Evolutionary conservation across 345 rosid genomes (phyloP), one percentile per base, ranked within the genome.

Genomic region (Eucalyptus guilfoylei): DNA sequence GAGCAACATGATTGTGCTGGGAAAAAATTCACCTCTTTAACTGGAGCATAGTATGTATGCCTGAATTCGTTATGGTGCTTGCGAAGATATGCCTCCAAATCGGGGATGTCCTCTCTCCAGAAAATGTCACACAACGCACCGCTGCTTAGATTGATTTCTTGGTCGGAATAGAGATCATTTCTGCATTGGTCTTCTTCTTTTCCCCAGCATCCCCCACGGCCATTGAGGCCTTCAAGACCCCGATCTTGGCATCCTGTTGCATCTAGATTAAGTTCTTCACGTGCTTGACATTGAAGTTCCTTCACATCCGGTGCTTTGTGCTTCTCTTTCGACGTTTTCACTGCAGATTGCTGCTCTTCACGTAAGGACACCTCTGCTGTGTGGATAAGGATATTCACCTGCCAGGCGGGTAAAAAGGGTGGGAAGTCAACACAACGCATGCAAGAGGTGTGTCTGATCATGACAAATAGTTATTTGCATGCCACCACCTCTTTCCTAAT

Each of bases 71-170:
- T 92, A 54, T n/a, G 90, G 92, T 97, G 96, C 92, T 92, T 94
- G 85, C 91, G 93, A 40, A 96, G 93, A 94, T 95, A 97, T 44
- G 91, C 94, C 88, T 95, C 96, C 69, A 97, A 87, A 93, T 93
- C 94, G 37, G 98, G 96, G 50, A 96, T 95, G 90, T 97, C 99
- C 89, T 95, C 95, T 90, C 98, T 96, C 91, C 97, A 93, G 89
- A 96, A 97, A 89, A 97, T 97, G 88, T 97, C 99, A 97, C 99
- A 97, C 30, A 97, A 86, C 11, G 98, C 99, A 52, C 95, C 95
- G 3, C 92, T 93, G 3, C 87, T 89, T 87, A 89, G 90, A 50
- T 91, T 91, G 47, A 67, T 76, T 90, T 69, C 87, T 34, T 44
- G 23, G 49, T 45, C 9, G 40, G 24, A 17, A 34, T 12, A 49